phyloP scores from a whole-genome alignment of 352 stramenopile genomes.

The Aphanomyces invadans region DNA sequence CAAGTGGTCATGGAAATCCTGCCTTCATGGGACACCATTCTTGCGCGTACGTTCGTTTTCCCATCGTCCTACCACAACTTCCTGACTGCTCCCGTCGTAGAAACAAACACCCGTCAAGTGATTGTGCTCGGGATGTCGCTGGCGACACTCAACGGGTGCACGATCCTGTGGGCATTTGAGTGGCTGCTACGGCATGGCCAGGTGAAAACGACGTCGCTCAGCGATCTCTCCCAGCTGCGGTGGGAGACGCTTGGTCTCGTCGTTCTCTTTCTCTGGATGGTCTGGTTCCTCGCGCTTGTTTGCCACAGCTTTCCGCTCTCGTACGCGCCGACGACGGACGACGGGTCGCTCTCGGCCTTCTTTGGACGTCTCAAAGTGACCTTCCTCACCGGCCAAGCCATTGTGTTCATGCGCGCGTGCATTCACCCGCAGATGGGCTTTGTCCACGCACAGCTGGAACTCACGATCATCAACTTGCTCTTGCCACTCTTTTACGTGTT shows the following conservation, averaged over 20 bases:
- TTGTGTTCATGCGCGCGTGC: slow-evolving; percentile 72
- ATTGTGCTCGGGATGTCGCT: slow-evolving; percentile 55
- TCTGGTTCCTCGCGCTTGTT: slow-evolving; percentile 66
- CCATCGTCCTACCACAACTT: neutral
- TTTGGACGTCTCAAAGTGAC: slow-evolving; percentile 71
- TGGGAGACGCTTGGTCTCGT: slow-evolving; percentile 79
- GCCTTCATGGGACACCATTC: slow-evolving; percentile 40
- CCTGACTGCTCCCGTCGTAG: neutral
- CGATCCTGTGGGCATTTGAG: slow-evolving; percentile 60
- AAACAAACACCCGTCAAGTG: slow-evolving; percentile 32
- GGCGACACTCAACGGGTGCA: slow-evolving; percentile 50
- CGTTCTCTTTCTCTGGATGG: slow-evolving; percentile 68
- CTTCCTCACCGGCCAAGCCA: slow-evolving; percentile 64
- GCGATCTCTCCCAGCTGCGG: slow-evolving; percentile 47
- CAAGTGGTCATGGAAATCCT: slow-evolving; percentile 79
- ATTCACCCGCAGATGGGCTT: slow-evolving; percentile 80
- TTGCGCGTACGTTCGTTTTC: neutral
- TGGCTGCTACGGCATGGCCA: slow-evolving; percentile 67
- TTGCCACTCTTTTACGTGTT: slow-evolving; percentile 82
- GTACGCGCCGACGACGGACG: slow-evolving; percentile 1
- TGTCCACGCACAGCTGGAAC: slow-evolving; percentile 77
- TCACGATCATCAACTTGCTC: slow-evolving; percentile 84
- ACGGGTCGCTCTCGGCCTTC: slow-evolving; percentile 7
- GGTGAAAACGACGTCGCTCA: slow-evolving; percentile 61
- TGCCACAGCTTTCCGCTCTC: slow-evolving; percentile 23